phyloP scores from a whole-genome alignment of 805 yeast species.

The Starmerella lactis-condensi region DNA sequence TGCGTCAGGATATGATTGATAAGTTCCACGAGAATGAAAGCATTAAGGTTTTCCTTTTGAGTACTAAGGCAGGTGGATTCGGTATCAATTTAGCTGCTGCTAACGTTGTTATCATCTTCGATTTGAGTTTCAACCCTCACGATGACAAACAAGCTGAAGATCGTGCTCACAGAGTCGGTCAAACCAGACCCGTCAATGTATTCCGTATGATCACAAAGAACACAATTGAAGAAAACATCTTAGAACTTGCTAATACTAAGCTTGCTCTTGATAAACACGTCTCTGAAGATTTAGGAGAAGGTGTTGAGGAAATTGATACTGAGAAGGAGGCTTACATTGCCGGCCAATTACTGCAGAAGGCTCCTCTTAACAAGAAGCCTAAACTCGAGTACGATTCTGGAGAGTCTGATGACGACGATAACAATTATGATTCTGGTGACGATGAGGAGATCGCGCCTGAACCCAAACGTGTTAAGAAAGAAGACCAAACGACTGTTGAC shows the following conservation, averaged over 20 bases:
- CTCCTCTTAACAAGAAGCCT: constrained; percentile 1
- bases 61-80: constrained; percentile 97
- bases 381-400: background rate
- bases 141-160: constrained; percentile 98
- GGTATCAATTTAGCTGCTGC: constrained; percentile 96
- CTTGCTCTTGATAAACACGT: constrained; percentile 55
- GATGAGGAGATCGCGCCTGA: constrained; percentile 3
- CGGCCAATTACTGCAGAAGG: constrained; percentile 19
- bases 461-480: constrained; percentile 1
- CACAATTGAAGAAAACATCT: constrained; percentile 79
- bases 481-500: too few species aligned
- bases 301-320: constrained; percentile 21
- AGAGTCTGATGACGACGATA: constrained; percentile 1
- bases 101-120: constrained; percentile 75
- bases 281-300: constrained; percentile 20
- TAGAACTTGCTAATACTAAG: constrained; percentile 72
- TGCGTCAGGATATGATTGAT: constrained; percentile 82
- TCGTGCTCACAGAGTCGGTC: constrained; percentile 95
- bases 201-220: constrained; percentile 50
- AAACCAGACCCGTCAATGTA: constrained; percentile 65
- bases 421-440: constrained; percentile 1
- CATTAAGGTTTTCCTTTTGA: constrained; percentile 70
- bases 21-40: constrained; percentile 62
- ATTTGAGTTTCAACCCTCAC: constrained; percentile 91
- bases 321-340: constrained; percentile 25